phyloP scores from a whole-genome alignment of 2,329 filamentous ascomycete species.

The Myriangium duriaei region DNA sequence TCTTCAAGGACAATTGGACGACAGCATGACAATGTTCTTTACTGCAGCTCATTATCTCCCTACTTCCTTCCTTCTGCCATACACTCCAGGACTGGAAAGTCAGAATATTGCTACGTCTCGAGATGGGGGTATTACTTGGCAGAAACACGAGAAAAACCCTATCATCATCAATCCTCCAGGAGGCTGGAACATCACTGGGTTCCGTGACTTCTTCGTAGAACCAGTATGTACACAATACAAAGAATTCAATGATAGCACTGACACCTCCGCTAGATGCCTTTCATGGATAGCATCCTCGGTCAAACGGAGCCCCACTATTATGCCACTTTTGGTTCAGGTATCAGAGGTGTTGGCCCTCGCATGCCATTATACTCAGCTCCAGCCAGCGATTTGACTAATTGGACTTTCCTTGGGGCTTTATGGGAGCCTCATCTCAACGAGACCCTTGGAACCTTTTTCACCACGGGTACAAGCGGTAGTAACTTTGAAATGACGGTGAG shows the following conservation, averaged over 20 bases:
- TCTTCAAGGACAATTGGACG: conserved; percentile 32
- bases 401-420: conserved; percentile 35
- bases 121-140: conserved; percentile 50
- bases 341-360: conserved; percentile 34
- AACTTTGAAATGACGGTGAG: conserved; percentile 39
- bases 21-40: conserved; percentile 34
- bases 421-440: conserved; percentile 33
- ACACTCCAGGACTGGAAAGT: conserved; percentile 34
- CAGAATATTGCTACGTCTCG: conserved; percentile 50
- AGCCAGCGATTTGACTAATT: conserved; percentile 31
- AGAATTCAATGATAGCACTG: too few relatives aligned
- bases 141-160: conserved; percentile 46
- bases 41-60: conserved; percentile 34
- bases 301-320: conserved; percentile 33
- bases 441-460: conserved; percentile 28
- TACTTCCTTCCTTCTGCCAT: conserved; percentile 32
- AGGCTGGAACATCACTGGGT: conserved; percentile 33
- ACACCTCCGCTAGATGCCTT: conserved; percentile 13
- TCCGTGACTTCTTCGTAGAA: conserved; percentile 26
- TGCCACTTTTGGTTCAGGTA: conserved; percentile 34
- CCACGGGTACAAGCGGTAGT: conserved; percentile 33
- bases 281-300: conserved; percentile 30
- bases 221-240: too few relatives aligned
- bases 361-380: conserved; percentile 36
- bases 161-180: conserved; percentile 39